Base-by-base conservation (phyloP, 2,329 filamentous ascomycete genomes). In the Pseudogymnoascus sp. region DNA sequence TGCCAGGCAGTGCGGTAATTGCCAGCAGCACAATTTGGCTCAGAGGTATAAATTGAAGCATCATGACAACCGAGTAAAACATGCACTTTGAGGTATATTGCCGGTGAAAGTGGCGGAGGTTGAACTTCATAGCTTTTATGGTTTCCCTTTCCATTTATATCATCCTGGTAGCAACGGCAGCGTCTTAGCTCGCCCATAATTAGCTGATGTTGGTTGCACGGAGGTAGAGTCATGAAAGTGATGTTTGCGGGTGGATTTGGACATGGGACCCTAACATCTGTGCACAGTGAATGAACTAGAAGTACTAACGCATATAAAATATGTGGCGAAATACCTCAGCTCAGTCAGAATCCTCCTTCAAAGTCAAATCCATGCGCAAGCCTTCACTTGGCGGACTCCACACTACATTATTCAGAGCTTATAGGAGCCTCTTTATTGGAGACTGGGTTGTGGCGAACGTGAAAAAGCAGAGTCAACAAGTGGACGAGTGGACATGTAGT, bases 371-470 rank as follows among this genome's bases (percentile, higher is more conserved):
- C 45, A 52, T 18, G 23, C 26, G 9, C 45, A 52, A 18, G 26
- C 5, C 45, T 33, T 26, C 13, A 33, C n/a, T 52, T 33, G 26
- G 45, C 45, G 5, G 23, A 30, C n/a, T 52, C 45, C 45, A 52
- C 45, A n/a, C 21, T 30, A 52, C 45, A 52, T 52, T 52, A 52
- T 33, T 52, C 45, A 52, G 45, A 52, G 9, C 45, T 13, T 52
- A 19, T 30, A 30, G 8, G n/a, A 8, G 26, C n/a, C 28, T 19
- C n/a, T 30, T 52, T 19, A 52, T 52, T 52, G 45, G 45, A 52
- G 45, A 5, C n/a, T 19, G 23, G 37, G 26, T 52, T 12, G 45
- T 52, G 45, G n/a, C 26, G 45, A 52, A 52, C 21, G 38, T 18
- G 26, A 30, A 30, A 30, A 52, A 15, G 23, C 15, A 52, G 45